These are phyloP conservation scores for Lepidopterella palustris DNA, from an alignment of 495 filamentous ascomycete genomes.

Conservation along the genomic window DNA sequence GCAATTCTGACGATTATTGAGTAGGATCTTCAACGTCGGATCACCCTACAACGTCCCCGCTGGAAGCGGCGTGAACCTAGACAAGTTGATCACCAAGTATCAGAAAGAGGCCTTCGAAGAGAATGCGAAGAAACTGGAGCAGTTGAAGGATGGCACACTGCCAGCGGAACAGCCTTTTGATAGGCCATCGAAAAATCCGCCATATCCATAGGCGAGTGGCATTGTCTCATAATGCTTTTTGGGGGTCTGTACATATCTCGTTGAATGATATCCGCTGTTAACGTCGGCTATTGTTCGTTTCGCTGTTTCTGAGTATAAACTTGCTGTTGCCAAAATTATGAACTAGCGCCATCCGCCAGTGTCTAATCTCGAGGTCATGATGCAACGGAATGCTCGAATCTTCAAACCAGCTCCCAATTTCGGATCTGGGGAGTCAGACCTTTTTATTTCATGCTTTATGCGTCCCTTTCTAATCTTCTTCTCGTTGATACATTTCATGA, in stretches of 20 bases:
- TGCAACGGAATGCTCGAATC: too few species aligned
- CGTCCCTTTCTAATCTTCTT: too few species aligned
- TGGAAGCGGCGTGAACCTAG: constrained; percentile 54
- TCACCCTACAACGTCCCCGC: constrained; percentile 59
- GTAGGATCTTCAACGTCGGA: constrained; percentile 54
- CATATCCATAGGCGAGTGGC: neutral
- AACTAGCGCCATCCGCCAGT: neutral
- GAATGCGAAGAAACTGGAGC: constrained; percentile 42
- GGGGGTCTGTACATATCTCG: constrained; percentile 7
- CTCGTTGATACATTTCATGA: too few species aligned
- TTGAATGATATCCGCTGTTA: neutral
- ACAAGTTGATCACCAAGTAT: constrained; percentile 57
- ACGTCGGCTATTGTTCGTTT: neutral
- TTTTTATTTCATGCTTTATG: too few species aligned
- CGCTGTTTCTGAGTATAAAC: too few species aligned
- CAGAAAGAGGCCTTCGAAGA: constrained; percentile 49
- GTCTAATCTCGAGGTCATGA: neutral
- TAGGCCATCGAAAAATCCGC: neutral
- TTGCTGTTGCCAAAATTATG: neutral
- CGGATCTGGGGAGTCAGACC: too few species aligned
- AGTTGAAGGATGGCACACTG: constrained; percentile 28
- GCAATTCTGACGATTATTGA: constrained; percentile 4
- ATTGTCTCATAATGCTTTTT: neutral
- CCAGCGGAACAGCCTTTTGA: constrained; percentile 27
- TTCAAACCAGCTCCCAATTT: too few species aligned